Evolutionary conservation across 2,329 filamentous ascomycete genomes (phyloP).

Genomic region (Berkeleyomyces basicola): DNA sequence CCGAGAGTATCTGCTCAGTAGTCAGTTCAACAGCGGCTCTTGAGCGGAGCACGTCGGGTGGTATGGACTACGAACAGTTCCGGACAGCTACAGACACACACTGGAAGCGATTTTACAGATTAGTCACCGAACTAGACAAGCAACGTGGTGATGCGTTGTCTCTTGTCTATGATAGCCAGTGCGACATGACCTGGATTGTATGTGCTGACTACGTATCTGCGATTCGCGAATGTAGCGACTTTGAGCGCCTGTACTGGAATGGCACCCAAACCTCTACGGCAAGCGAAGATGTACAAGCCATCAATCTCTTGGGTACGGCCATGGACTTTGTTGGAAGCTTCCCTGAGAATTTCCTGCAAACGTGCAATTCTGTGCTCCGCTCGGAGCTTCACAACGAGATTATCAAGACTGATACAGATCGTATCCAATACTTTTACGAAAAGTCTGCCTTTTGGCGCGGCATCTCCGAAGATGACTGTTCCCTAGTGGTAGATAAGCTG

Average conservation of each 20-base stretch:
- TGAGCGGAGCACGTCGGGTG: slow-evolving; percentile 41
- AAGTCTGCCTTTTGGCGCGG: slow-evolving; percentile 62
- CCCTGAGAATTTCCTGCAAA: slow-evolving; percentile 49
- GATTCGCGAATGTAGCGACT: slow-evolving; percentile 59
- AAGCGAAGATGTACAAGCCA: slow-evolving; percentile 35
- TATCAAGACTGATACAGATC: slow-evolving; percentile 50
- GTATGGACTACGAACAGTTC: slow-evolving; percentile 61
- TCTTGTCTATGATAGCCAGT: slow-evolving; percentile 53
- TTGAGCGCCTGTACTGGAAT: slow-evolving; percentile 54
- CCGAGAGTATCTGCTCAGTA: slow-evolving; percentile 59
- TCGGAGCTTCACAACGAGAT: slow-evolving; percentile 61
- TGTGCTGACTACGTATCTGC: slow-evolving; percentile 68
- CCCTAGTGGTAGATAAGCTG: slow-evolving; percentile 50
- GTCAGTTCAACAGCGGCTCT: slow-evolving; percentile 54
- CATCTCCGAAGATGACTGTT: slow-evolving; percentile 67
- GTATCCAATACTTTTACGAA: slow-evolving; percentile 64
- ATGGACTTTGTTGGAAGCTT: slow-evolving; percentile 54
- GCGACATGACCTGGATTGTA: slow-evolving; percentile 66
- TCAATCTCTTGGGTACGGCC: slow-evolving; percentile 52
- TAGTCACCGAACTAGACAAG: slow-evolving; percentile 73
- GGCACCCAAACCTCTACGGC: slow-evolving; percentile 23
- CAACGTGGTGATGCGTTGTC: slow-evolving; percentile 69
- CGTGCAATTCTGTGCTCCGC: slow-evolving; percentile 50
- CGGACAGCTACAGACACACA: slow-evolving; percentile 58
- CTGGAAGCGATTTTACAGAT: slow-evolving; percentile 79